Evolutionary conservation across 1,284 basidiomycete genomes (phyloP).

Genomic region (Marasmius sp.): DNA sequence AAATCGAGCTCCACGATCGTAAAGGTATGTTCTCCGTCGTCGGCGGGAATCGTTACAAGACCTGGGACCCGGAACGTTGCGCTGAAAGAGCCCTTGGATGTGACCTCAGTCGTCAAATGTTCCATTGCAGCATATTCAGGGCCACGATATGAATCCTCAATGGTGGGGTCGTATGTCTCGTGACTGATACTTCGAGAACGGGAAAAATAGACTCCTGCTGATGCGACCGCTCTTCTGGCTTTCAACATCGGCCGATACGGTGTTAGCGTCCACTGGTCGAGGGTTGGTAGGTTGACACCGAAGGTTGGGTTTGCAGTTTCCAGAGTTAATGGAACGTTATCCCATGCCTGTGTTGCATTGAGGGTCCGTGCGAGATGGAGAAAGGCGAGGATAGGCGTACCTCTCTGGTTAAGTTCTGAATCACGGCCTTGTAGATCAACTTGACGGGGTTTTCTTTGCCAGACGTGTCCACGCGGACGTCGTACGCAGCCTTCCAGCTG

Average conservation of each 20-base stretch:
- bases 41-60: conserved; percentile 31
- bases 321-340: conserved; percentile 27
- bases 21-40: conserved; percentile 29
- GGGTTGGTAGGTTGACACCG: conserved; percentile 22
- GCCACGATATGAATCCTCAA: background rate
- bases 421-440: conserved; percentile 2
- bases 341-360: conserved; percentile 21
- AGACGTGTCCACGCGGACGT: conserved; percentile 2
- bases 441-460: background rate
- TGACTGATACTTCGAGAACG: background rate
- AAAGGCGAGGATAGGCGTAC: background rate
- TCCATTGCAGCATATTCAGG: conserved; percentile 2
- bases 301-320: conserved; percentile 30
- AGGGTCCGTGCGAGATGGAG: background rate
- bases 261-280: conserved; percentile 26
- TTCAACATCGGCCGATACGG: conserved; percentile 6
- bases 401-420: conserved; percentile 1
- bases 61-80: conserved; percentile 34
- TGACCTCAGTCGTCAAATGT: conserved; percentile 6
- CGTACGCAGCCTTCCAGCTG: conserved; percentile 6
- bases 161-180: background rate
- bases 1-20: conserved; percentile 31
- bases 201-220: background rate
- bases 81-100: conserved; percentile 24
- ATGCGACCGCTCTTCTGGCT: background rate